Base-by-base conservation (phyloP, 441 rosid species). In the Eruca vesicaria region DNA sequence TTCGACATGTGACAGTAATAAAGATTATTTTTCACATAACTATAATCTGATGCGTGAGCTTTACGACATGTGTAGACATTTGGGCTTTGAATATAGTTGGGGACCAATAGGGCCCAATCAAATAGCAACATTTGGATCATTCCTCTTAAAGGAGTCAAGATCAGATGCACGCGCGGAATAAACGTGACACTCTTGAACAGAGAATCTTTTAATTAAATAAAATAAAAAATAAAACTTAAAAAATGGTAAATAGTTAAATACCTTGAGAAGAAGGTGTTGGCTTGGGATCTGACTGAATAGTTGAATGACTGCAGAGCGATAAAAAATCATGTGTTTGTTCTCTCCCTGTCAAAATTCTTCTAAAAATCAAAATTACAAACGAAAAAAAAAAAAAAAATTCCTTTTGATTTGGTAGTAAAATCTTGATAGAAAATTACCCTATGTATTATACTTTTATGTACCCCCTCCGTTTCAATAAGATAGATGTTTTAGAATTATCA, bases 291-390 rank as follows among this genome's bases (percentile, higher is more conserved):
- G 88, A 86, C 33, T 85, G 95, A 76, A 73, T 80, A 63, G 86
- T 81, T 69, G 98, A 77, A 84, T 87, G 89, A 75, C 84, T 84
- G 91, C 86, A 86, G 78, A 92, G 90, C 74, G 99, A 87, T 66
- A 92, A 87, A 83, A 92, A 92, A 84, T 94, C 97, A 45, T 89
- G 92, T 21, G 89, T 86, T 72, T 94, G 86, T 86, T 92, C 87
- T 80, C 88, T 89, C 74, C 90, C 99, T 90, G 94, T 75, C 65
- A 18, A 83, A 76, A 78, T 76, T 67, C 84, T 73, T 80, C 83
- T 83, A 62, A 66, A 79, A 68, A 81, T 76, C 78, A 82, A 81
- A 70, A 29, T 82, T 76, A 66, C 35, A 68, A 75, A 69, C 38
- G 35, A 18, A 26, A 26, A 35, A 28, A 32, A 28, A 3, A 12